Conservation (phyloP, 495 filamentous ascomycete species). For the Lasiosphaeria miniovina region DNA sequence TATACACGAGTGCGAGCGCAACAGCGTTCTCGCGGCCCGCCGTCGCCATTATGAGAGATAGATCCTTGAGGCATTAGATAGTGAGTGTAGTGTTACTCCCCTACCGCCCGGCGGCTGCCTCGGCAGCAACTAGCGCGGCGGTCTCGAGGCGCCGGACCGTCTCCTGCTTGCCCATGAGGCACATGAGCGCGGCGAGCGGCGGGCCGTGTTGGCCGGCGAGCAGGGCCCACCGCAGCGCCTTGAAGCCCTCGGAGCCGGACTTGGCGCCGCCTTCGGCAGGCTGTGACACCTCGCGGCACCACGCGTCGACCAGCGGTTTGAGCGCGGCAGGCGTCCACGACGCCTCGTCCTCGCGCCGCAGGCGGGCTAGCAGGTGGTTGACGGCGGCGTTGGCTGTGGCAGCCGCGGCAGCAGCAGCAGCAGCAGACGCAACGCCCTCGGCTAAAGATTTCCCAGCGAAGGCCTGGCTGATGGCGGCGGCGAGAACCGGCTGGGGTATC, state of each 20-base stretch:
- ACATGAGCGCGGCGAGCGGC: constrained; percentile 55
- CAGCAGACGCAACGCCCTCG: too few relatives aligned
- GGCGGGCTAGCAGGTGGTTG: not conserved
- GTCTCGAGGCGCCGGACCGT: constrained; percentile 50
- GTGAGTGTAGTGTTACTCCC: too few relatives aligned
- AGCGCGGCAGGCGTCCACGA: constrained; percentile 10
- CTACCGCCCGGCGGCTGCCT: not conserved
- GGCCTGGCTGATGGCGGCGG: not conserved
- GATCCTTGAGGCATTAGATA: too few relatives aligned
- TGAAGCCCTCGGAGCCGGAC: constrained; percentile 39
- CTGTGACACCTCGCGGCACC: not conserved
- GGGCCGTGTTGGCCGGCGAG: constrained; percentile 58
- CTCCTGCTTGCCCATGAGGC: constrained; percentile 60
- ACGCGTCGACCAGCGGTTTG: not conserved
- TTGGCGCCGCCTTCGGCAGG: constrained; percentile 37
- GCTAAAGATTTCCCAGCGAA: too few relatives aligned
- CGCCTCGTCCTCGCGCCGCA: not conserved
- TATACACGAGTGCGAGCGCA: too few relatives aligned
- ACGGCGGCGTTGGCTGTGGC: not conserved
- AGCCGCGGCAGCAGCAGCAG: not conserved
- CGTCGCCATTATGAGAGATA: too few relatives aligned
- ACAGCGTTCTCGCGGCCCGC: too few relatives aligned
- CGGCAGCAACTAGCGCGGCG: constrained; percentile 3
- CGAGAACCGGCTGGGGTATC: constrained; percentile 21
- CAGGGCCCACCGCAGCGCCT: constrained; percentile 67